Evolutionary conservation across 495 filamentous ascomycete species (phyloP).

Genomic region (Annulohypoxylon bovei): DNA sequence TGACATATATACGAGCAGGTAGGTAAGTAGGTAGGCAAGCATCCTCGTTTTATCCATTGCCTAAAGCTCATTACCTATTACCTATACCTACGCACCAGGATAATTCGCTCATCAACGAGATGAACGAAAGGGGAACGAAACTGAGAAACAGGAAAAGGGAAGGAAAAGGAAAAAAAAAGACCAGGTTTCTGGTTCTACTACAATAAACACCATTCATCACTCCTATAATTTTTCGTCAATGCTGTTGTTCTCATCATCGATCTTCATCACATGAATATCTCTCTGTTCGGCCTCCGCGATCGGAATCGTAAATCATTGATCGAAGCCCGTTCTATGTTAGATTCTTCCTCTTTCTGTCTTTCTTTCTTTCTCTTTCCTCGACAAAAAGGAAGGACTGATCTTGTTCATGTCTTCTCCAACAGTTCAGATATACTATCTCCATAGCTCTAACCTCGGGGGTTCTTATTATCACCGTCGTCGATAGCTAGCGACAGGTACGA

Average conservation of each 20-base stretch:
- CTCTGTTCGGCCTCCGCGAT: slow-evolving; percentile 3
- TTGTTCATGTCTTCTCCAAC: neutral
- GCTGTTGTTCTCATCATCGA: neutral
- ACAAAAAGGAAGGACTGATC: slow-evolving; percentile 27
- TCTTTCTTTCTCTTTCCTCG: slow-evolving; percentile 3
- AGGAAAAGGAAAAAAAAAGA: neutral
- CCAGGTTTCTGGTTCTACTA: slow-evolving; percentile 5
- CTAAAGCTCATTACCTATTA: neutral
- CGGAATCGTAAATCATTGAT: slow-evolving; percentile 35
- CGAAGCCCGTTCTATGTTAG: slow-evolving; percentile 39
- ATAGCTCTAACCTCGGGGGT: neutral
- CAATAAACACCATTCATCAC: slow-evolving; percentile 16
- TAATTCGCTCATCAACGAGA: neutral
- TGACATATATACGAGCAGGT: neutral
- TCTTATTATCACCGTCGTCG: slow-evolving; percentile 17
- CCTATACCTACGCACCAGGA: neutral
- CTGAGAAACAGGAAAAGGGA: neutral
- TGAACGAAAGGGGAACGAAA: neutral
- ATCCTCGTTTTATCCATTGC: neutral
- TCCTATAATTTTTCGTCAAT: slow-evolving; percentile 1
- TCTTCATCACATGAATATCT: slow-evolving; percentile 9
- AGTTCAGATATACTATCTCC: neutral
- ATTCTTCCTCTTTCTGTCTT: slow-evolving; percentile 25
- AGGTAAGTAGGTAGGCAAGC: neutral
- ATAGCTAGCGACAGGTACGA: slow-evolving; percentile 6